Evolutionary conservation across 2,329 filamentous ascomycete genomes (phyloP).

Genomic region (Aspergillus ibericus): DNA sequence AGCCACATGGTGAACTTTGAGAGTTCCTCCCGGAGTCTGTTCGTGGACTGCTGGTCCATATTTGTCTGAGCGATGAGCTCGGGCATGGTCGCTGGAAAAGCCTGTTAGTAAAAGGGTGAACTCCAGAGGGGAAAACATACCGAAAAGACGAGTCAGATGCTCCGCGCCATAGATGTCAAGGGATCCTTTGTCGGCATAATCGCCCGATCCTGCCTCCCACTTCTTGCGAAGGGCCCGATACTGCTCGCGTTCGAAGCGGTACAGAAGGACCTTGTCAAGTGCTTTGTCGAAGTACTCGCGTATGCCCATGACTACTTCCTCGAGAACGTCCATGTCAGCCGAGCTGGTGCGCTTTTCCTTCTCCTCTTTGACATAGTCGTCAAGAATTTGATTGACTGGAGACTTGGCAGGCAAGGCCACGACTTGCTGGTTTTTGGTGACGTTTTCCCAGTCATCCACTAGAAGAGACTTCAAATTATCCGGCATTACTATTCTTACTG

Average conservation of each 20-base stretch:
- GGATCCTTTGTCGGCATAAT: slow-evolving; percentile 68
- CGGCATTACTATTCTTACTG: slow-evolving; percentile 81
- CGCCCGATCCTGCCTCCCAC: slow-evolving; percentile 63
- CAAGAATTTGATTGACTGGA: slow-evolving; percentile 73
- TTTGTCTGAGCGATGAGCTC: slow-evolving; percentile 96
- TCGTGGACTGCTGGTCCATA: slow-evolving; percentile 91
- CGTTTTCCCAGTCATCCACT: slow-evolving; percentile 98
- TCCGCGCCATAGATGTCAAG: slow-evolving; percentile 89
- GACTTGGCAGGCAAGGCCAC: slow-evolving; percentile 77
- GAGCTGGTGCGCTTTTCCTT: slow-evolving; percentile 62
- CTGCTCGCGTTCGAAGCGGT: slow-evolving; percentile 89
- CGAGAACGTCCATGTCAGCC: slow-evolving; percentile 78
- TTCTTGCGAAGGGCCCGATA: slow-evolving; percentile 74
- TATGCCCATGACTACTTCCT: slow-evolving; percentile 83
- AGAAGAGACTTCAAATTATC: slow-evolving; percentile 88
- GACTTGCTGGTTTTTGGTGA: slow-evolving; percentile 91
- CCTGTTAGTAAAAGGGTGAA: slow-evolving; percentile 7
- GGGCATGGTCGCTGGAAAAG: slow-evolving; percentile 73
- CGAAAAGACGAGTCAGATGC: slow-evolving; percentile 83
- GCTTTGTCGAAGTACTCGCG: slow-evolving; percentile 93
- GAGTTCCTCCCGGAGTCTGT: slow-evolving; percentile 84
- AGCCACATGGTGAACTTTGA: slow-evolving; percentile 85
- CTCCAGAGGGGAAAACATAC: slow-evolving; percentile 53
- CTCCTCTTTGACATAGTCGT: slow-evolving; percentile 75
- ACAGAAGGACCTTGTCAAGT: slow-evolving; percentile 83